Base-by-base conservation (phyloP, 768 basidiomycete species). In the Collybia mongolica region DNA sequence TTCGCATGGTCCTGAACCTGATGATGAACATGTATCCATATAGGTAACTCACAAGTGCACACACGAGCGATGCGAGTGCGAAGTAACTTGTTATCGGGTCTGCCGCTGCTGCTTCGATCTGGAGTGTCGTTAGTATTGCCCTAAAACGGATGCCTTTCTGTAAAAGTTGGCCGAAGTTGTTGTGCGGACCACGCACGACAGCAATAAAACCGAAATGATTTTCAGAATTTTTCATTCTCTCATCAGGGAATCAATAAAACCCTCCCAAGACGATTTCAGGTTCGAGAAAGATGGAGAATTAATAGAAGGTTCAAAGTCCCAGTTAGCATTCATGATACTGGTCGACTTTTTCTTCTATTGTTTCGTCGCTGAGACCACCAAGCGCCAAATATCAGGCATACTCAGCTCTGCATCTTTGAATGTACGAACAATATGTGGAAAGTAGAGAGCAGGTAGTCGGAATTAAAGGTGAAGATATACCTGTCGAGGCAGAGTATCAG, bases 391-490 rank as follows among this genome's bases (percentile, higher is more conserved):
- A 50, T 88, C 82, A 6, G 77, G 76, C 55, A 76, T 70, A 45
- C 76, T 82, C 37, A 86, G 60, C 35, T 86, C 76, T 1, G 84
- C 84, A 41, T 83, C 82, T 52, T 81, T 77, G 45, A 86, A 86
- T 28, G 87, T 74, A 23, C 79, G 72, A 2, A 79, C 75, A 8
- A 88, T 85, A 1, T 86, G 75, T 4, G 80, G 77, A 62, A 85
- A 85, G 60, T 88, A 88, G 14, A 87, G 60, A 5, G 79, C 73
- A 0, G 86, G 86, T 12, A 43, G 17, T 2, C 44, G 44, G 8
- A 44, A 26, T 3, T 32, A 26, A 15, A 29, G 18, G 44, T 44
- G 7, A 12, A 35, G 17, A 9, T 44, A 44, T 17, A 44, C 3
- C 15, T 44, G 28, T 3, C 24, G 24, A 26, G 24, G 24, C 7